Evolutionary conservation across 129 eudicot genomes (phyloP).

Genomic region (carrot (Daucus carota)): DNA sequence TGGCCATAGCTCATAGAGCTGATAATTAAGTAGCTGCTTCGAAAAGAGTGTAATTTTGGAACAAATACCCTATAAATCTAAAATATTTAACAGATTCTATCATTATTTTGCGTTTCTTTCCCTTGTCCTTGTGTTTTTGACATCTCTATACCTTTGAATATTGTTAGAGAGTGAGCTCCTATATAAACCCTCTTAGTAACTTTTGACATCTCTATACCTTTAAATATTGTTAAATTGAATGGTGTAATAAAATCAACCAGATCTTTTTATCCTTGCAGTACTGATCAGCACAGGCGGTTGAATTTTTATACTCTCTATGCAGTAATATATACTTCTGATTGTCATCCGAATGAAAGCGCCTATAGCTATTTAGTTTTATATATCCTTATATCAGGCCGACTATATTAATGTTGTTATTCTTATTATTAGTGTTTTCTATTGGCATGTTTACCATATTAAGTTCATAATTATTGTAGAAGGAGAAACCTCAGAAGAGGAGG

Average conservation of each 20-base stretch:
- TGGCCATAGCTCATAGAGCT: background rate
- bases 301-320: background rate
- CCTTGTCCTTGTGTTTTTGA: background rate
- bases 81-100: background rate
- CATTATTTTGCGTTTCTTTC: background rate
- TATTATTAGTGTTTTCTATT: background rate
- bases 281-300: background rate
- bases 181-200: background rate
- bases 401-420: background rate
- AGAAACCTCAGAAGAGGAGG: slow-evolving; percentile 59
- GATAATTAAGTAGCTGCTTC: background rate
- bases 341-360: background rate
- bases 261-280: background rate
- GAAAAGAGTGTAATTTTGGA: background rate
- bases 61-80: background rate
- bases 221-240: too few species aligned
- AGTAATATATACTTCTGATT: background rate
- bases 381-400: background rate
- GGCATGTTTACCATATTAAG: background rate
- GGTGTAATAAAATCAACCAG: background rate
- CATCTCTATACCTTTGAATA: too few species aligned
- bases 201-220: background rate
- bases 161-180: background rate
- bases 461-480: slow-evolving; percentile 51
- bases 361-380: background rate